phyloP scores from a whole-genome alignment of 2,329 filamentous ascomycete species.

The Colletotrichum navitas region DNA sequence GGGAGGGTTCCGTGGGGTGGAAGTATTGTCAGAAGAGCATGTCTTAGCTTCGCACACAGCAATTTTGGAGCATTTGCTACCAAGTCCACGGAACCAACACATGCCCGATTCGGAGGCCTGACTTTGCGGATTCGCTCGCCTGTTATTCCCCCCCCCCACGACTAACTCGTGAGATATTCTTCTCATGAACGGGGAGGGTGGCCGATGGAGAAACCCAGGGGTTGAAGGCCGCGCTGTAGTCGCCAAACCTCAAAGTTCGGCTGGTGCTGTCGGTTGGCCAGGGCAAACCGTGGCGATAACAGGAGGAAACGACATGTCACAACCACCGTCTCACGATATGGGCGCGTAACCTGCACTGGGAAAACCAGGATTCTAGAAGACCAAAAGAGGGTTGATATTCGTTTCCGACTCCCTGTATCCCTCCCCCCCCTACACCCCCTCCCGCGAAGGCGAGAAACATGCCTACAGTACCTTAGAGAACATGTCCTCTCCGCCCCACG shows the following conservation, averaged over 20 bases:
- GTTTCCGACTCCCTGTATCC: slow-evolving; percentile 5
- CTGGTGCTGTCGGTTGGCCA: not conserved
- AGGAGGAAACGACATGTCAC: not conserved
- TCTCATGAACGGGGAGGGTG: not conserved
- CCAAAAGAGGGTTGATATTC: slow-evolving; percentile 31
- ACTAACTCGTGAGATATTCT: not conserved
- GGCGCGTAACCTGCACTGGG: not conserved
- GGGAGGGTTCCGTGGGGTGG: not conserved
- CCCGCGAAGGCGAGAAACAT: not conserved
- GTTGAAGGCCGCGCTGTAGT: too few species aligned
- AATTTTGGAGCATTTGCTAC: not conserved
- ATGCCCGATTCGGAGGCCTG: slow-evolving; percentile 2
- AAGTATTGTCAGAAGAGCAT: not conserved
- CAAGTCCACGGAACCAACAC: slow-evolving; percentile 5
- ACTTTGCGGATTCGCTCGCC: not conserved
- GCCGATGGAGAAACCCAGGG: not conserved
- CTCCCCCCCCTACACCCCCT: too few species aligned
- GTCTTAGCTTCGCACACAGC: not conserved
- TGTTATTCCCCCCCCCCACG: not conserved
- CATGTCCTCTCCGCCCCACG: not conserved
- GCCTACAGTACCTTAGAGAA: slow-evolving; percentile 34
- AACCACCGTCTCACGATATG: not conserved
- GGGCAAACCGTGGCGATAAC: not conserved
- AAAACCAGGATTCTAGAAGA: not conserved
- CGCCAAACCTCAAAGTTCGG: not conserved